Base-by-base conservation (phyloP, 129 eudicot genomes). In the Arctium lappa region DNA sequence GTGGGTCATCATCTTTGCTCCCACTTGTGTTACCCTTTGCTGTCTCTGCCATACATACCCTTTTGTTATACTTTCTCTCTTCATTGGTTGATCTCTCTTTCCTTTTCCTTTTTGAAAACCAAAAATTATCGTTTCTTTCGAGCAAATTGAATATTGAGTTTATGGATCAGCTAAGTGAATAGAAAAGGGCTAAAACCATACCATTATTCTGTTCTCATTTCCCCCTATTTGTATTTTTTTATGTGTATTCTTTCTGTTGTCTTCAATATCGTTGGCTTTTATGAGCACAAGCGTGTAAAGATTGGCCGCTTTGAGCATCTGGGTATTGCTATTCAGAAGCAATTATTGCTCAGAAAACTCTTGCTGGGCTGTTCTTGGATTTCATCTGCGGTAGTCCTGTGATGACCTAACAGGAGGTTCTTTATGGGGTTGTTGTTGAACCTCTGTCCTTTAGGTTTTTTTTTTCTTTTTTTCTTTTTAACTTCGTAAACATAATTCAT, bases 21-120 rank as follows among this genome's bases (percentile, higher is more conserved):
- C 94, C 88, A 86, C 94, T 91, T 87, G 87, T 87, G 87, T 83
- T 84, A 75, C 83, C 83, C 87, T 80, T 66, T 87, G 81, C 86
- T 83, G 76, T 78, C 88, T 73, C 70, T 76, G 8, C 86, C 81
- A 83, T 79, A 73, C 80, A 83, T 79, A 73, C 80, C 76, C 83
- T 34, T 73, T 70, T 73, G 30, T 56, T 75, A 66, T 22, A 37
- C 65, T 37, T 76, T 86, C 72, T 50, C 8, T 80, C 77, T 80
- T 65, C 76, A 22, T 44, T 69, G 72, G 22, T 46, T 70, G 2
- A 75, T 72, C 75, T 66, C 70, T 46, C 72, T 80, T 69, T 60
- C 38, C 73, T 16, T 63, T 70, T 77, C 48, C 78, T 74, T 81
- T 80, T 81, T 39, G 30, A 66, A 79, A 40, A 66, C 75, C 72